Evolutionary conservation across 1,284 basidiomycete genomes (phyloP).

Genomic region (Vanrija humicola): DNA sequence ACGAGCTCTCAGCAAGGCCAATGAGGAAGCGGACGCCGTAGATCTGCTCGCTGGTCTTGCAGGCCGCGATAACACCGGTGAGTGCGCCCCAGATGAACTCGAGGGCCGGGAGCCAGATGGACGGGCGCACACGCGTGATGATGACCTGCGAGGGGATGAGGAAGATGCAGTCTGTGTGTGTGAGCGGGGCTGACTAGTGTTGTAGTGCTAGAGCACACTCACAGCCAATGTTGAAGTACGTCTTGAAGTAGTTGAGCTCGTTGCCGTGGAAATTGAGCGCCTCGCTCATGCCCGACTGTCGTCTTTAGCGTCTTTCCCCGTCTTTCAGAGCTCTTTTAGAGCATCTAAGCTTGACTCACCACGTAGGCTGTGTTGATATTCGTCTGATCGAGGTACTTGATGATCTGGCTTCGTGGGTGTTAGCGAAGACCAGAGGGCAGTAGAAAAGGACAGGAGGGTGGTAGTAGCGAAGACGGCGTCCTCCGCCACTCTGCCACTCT

Average conservation of each 20-base stretch:
- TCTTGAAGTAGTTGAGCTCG: conserved; percentile 57
- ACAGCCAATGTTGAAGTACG: conserved; percentile 37
- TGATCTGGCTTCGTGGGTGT: conserved; percentile 3
- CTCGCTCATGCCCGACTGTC: conserved; percentile 76
- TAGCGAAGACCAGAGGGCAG: not conserved
- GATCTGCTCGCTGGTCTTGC: conserved; percentile 20
- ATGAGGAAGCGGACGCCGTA: conserved; percentile 28
- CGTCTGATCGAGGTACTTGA: conserved; percentile 17
- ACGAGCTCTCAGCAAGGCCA: conserved; percentile 22
- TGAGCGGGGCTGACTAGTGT: not conserved
- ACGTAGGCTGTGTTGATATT: conserved; percentile 51
- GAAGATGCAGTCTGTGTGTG: conserved; percentile 25
- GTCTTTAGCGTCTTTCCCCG: no score
- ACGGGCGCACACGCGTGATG: conserved; percentile 22
- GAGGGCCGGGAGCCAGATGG: conserved; percentile 17
- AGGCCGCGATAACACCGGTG: conserved; percentile 24
- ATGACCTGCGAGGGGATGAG: conserved; percentile 26
- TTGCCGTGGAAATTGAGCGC: conserved; percentile 65
- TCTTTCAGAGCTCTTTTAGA: no score
- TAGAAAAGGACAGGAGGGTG: not conserved
- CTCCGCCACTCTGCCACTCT: not conserved
- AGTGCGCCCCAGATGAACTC: conserved; percentile 27
- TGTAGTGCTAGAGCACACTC: not conserved
- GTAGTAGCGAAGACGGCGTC: not conserved
- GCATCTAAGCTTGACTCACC: no score